These are phyloP conservation scores for Penicillium canariense DNA, from an alignment of 495 filamentous ascomycete genomes.

Conservation along the genomic window DNA sequence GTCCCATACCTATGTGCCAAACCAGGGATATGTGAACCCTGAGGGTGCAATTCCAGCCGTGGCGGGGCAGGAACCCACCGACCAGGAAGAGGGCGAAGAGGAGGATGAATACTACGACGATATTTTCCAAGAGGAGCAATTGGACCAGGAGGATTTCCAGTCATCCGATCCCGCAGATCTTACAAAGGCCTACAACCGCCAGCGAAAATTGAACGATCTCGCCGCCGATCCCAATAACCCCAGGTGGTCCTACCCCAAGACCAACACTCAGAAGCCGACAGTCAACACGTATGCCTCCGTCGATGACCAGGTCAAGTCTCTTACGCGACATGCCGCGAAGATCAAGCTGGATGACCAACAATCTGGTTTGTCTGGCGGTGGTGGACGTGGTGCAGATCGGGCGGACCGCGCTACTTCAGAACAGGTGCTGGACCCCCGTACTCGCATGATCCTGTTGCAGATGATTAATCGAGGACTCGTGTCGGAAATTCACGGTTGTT, in stretches of 20 bases:
- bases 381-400: slow-evolving; percentile 63
- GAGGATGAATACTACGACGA: slow-evolving; percentile 59
- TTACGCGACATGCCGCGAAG: slow-evolving; percentile 85
- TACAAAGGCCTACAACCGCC: slow-evolving; percentile 89
- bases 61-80: slow-evolving; percentile 37
- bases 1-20: slow-evolving; percentile 53
- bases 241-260: slow-evolving; percentile 63
- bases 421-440: slow-evolving; percentile 89
- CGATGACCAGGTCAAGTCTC: slow-evolving; percentile 81
- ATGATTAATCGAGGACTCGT: slow-evolving; percentile 86
- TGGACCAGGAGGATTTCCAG: slow-evolving; percentile 58
- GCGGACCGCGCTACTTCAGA: slow-evolving; percentile 90
- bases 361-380: slow-evolving; percentile 52
- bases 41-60: slow-evolving; percentile 33
- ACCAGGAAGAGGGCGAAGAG: slow-evolving; percentile 34
- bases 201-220: slow-evolving; percentile 59
- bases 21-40: slow-evolving; percentile 50
- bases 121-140: slow-evolving; percentile 50
- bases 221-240: slow-evolving; percentile 54
- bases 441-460: slow-evolving; percentile 90
- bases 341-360: slow-evolving; percentile 73
- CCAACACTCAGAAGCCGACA: slow-evolving; percentile 79
- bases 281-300: slow-evolving; percentile 74
- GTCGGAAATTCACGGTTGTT: slow-evolving; percentile 82
- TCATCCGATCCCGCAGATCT: slow-evolving; percentile 65